Conservation (phyloP, 108 stramenopile genomes). For the Cyclostephanos invisitatus region DNA sequence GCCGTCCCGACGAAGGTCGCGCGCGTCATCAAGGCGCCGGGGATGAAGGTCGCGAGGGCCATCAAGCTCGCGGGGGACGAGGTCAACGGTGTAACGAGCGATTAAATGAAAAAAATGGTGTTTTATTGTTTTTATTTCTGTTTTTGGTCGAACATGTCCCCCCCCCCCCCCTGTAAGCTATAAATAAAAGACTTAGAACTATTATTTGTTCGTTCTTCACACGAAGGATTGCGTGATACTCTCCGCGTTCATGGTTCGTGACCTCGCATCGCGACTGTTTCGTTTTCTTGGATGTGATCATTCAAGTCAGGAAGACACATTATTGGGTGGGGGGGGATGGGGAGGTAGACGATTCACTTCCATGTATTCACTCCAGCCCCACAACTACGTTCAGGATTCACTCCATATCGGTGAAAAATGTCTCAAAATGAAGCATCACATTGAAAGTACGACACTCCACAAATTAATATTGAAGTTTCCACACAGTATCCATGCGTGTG, state of each 20-base stretch:
- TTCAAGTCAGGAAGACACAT: neutral
- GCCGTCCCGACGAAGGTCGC: slow-evolving; percentile 96
- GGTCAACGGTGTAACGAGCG: slow-evolving; percentile 16
- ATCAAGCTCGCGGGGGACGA: slow-evolving; percentile 87
- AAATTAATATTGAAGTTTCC: too few relatives aligned
- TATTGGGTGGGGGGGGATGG: neutral
- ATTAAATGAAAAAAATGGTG: neutral
- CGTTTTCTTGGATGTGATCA: neutral
- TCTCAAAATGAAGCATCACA: too few relatives aligned
- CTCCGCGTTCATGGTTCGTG: neutral
- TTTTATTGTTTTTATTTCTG: neutral
- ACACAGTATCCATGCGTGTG: neutral
- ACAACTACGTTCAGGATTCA: neutral
- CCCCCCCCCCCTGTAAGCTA: too few relatives aligned
- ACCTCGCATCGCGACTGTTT: neutral
- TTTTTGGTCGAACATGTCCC: too few relatives aligned
- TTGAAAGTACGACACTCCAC: too few relatives aligned
- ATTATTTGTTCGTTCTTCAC: too few relatives aligned
- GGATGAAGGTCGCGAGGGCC: slow-evolving; percentile 79
- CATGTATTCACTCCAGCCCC: too few relatives aligned
- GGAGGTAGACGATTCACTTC: too few relatives aligned
- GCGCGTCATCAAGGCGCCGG: slow-evolving; percentile 87
- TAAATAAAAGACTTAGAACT: neutral
- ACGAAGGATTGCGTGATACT: neutral
- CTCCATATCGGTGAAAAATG: neutral